Base-by-base conservation (phyloP, 306 rosid species). In the Pyrus communis region DNA sequence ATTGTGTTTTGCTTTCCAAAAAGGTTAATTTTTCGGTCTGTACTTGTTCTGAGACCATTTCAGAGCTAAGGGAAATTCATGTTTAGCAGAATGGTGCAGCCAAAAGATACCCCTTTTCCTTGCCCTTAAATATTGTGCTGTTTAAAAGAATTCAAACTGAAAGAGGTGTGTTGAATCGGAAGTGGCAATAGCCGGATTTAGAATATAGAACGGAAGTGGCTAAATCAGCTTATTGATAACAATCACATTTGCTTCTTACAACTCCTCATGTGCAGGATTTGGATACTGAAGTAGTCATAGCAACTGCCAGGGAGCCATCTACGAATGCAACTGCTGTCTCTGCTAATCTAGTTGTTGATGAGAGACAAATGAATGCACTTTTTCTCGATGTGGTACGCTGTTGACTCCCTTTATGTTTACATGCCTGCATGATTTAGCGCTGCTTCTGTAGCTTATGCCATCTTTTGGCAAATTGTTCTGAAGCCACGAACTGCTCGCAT, bases 321-420 rank as follows among this genome's bases (percentile, higher is more conserved):
- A 79, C 88, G 63, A 80, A 68, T 28, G 86, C 96, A 58, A 84
- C 97, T 23, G 91, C 97, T 74, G 90, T 90, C 30, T 85, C 97
- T 73, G 97, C 99, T 31, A 92, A 92, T 85, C 74, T 95, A 57
- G 81, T 92, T 45, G 85, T 88, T 71, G 99, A 95, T 66, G 97
- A 95, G 85, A 90, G 99, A 86, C 99, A 95, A 87, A 95, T 95
- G 98, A 95, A 95, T 85, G 96, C 97, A 30, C 93, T 92, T 77
- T 95, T 95, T 86, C 97, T 92, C 51, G 96, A 95, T 67, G 93
- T 95, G 97, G 99, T 95, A 80, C 81, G 91, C 74, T 59, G 43
- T 79, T 31, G 11, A 45, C 59, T 25, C 13, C 58, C 67, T 61
- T 74, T 60, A 43, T 13, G n/a, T 27, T 31, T 67, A 31, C 57